These are phyloP conservation scores for Albizia julibrissin DNA, from an alignment of 306 rosid species.

Conservation along the genomic window DNA sequence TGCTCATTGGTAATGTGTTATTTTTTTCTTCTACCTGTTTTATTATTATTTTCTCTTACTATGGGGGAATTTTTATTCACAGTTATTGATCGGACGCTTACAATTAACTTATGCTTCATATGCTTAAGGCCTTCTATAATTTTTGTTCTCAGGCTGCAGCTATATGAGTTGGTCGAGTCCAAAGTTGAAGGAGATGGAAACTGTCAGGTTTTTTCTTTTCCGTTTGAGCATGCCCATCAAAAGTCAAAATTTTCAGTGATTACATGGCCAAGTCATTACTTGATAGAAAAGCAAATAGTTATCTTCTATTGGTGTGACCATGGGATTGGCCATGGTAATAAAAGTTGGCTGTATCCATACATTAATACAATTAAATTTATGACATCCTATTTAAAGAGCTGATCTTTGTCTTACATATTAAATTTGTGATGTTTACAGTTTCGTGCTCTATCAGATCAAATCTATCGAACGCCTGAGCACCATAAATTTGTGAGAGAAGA, in stretches of 20 bases:
- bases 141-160: neutral
- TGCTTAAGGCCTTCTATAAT: neutral
- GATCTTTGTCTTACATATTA: neutral
- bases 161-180: conserved; percentile 16
- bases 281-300: neutral
- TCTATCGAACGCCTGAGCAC: conserved; percentile 13
- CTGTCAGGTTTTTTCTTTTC: conserved; percentile 12
- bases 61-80: neutral
- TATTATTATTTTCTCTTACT: neutral
- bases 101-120: neutral
- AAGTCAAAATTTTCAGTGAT: neutral
- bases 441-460: conserved; percentile 20
- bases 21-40: neutral
- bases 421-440: neutral
- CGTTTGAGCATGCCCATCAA: neutral
- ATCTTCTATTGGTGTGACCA: neutral
- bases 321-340: neutral
- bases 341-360: neutral
- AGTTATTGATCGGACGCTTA: neutral
- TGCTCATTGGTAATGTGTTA: neutral
- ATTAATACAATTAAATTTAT: neutral
- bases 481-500: conserved; percentile 6
- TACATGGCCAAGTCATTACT: neutral
- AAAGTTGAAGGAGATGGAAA: conserved; percentile 19
- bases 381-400: neutral